These are phyloP conservation scores for Penicillium cataractarum DNA, from an alignment of 495 filamentous ascomycete species.

Conservation along the genomic window DNA sequence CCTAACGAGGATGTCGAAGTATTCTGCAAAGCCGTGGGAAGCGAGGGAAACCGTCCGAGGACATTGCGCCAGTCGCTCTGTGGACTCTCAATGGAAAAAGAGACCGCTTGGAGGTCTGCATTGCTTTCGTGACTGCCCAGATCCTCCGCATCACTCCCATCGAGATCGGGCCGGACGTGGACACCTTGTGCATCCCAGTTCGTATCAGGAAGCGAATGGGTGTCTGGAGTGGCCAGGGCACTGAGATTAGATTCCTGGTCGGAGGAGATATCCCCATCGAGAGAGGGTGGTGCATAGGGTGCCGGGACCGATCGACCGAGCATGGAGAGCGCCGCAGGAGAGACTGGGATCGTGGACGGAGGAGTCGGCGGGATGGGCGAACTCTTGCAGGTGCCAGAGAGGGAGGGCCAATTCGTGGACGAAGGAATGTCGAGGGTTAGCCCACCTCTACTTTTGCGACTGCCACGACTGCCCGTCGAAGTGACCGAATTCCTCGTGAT, in stretches of 20 bases:
- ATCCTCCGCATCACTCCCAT: conserved; percentile 28
- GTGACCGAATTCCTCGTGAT: conserved; percentile 43
- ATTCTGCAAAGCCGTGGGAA: conserved; percentile 29
- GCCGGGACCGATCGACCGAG: conserved; percentile 70
- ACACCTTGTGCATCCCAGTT: conserved; percentile 46
- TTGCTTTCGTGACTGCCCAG: conserved; percentile 14
- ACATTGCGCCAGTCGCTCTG: conserved; percentile 45
- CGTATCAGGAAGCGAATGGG: conserved; percentile 58
- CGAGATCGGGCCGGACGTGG: conserved; percentile 37
- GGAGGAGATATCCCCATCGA: conserved; percentile 84
- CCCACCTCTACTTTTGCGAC: conserved; percentile 48
- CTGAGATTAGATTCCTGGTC: conserved; percentile 80
- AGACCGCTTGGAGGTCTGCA: conserved; percentile 32
- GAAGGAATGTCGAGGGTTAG: conserved; percentile 76
- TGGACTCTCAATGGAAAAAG: conserved; percentile 40
- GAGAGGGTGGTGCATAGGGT: conserved; percentile 78
- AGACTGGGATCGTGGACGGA: conserved; percentile 74
- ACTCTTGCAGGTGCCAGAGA: conserved; percentile 54
- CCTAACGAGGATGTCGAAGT: conserved; percentile 19
- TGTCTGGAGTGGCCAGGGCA: conserved; percentile 78
- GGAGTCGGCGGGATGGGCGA: conserved; percentile 80
- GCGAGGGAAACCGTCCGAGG: conserved; percentile 42
- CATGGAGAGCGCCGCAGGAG: conserved; percentile 69
- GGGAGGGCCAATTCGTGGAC: conserved; percentile 59
- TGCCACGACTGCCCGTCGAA: conserved; percentile 36